Evolutionary conservation across 371 early-diverging fungal genomes (phyloP).

Genomic region (Fennellomyces sp.): DNA sequence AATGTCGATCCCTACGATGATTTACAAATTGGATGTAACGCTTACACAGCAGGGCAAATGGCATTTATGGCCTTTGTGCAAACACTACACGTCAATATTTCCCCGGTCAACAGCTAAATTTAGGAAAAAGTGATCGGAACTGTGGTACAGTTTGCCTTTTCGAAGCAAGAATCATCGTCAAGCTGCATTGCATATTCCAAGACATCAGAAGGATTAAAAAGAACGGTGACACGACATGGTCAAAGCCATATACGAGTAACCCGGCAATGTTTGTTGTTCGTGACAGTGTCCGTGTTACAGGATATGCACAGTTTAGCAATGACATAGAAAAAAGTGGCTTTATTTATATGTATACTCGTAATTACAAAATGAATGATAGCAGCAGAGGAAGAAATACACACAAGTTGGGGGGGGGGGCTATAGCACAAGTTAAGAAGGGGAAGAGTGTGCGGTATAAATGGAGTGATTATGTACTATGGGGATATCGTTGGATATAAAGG

Average conservation of each 20-base stretch:
- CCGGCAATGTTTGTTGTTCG: neutral
- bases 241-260: neutral
- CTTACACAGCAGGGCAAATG: conserved; percentile 3
- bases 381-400: neutral
- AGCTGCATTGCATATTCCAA: conserved; percentile 4
- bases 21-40: conserved; percentile 5
- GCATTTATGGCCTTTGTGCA: too few relatives aligned
- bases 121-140: neutral
- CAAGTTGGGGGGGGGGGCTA: too few relatives aligned
- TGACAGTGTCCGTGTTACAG: neutral
- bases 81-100: too few relatives aligned
- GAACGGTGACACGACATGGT: neutral
- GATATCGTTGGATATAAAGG: neutral
- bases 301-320: neutral
- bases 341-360: neutral
- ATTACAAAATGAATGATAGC: neutral
- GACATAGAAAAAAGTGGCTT: neutral
- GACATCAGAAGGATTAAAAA: too few relatives aligned
- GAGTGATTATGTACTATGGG: too few relatives aligned
- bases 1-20: neutral
- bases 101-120: too few relatives aligned
- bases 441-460: too few relatives aligned
- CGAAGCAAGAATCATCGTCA: neutral
- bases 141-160: neutral
- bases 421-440: too few relatives aligned